These are phyloP conservation scores for Dactylellina leptospora DNA, from an alignment of 2,329 filamentous ascomycete genomes.

Conservation along the genomic window DNA sequence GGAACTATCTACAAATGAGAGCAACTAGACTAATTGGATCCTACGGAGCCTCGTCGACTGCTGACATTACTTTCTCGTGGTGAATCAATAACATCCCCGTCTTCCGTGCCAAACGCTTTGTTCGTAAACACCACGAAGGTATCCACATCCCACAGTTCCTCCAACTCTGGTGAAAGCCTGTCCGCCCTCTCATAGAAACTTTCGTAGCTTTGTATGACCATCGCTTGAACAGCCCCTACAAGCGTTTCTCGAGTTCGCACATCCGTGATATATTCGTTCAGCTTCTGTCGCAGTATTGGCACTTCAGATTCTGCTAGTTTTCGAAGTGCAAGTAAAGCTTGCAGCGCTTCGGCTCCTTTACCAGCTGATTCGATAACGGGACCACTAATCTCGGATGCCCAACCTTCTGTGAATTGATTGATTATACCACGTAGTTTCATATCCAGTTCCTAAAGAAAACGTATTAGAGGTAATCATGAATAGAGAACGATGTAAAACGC, in stretches of 20 bases:
- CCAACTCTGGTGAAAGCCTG: slow-evolving; percentile 56
- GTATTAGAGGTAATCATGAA: slow-evolving; percentile 8
- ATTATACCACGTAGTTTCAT: slow-evolving; percentile 70
- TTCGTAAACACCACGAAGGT: slow-evolving; percentile 72
- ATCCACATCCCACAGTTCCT: slow-evolving; percentile 71
- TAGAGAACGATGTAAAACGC: neutral
- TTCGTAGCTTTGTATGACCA: slow-evolving; percentile 70
- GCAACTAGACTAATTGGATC: slow-evolving; percentile 26
- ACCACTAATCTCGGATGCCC: slow-evolving; percentile 68
- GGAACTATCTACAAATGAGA: neutral
- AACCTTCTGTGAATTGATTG: slow-evolving; percentile 71
- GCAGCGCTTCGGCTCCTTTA: slow-evolving; percentile 60
- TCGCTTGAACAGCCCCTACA: slow-evolving; percentile 69
- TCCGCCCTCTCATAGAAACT: slow-evolving; percentile 67
- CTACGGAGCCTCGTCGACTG: slow-evolving; percentile 38
- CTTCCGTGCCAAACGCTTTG: slow-evolving; percentile 64
- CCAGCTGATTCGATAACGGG: slow-evolving; percentile 59
- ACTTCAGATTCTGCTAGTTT: slow-evolving; percentile 69
- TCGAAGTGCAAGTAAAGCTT: slow-evolving; percentile 64
- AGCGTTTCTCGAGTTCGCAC: slow-evolving; percentile 72
- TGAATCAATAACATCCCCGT: slow-evolving; percentile 24
- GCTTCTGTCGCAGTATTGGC: slow-evolving; percentile 66
- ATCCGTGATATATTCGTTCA: slow-evolving; percentile 73
- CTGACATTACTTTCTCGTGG: slow-evolving; percentile 43
- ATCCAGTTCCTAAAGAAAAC: slow-evolving; percentile 65